Evolutionary conservation across 331 rosid genomes (phyloP).

Genomic region (Telfairia occidentalis): DNA sequence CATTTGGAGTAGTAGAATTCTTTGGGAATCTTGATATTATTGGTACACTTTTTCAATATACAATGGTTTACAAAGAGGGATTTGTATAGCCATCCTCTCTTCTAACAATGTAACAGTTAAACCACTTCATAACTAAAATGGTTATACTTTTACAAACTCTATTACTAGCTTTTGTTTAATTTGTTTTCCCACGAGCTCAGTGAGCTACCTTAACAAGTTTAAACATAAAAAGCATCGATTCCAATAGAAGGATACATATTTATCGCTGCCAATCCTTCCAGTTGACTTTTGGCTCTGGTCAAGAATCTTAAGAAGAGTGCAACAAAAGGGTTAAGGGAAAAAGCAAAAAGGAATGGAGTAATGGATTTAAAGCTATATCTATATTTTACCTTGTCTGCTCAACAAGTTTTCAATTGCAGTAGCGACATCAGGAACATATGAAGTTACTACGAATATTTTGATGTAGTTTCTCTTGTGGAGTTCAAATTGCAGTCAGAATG

Average conservation of each 20-base stretch:
- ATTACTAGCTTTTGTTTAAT: no score
- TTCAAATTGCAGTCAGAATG: constrained; percentile 25
- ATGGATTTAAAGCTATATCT: constrained; percentile 16
- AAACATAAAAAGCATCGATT: neutral
- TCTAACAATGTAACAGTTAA: no score
- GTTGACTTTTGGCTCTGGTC: constrained; percentile 75
- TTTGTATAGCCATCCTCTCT: no score
- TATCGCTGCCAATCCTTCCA: constrained; percentile 32
- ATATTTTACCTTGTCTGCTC: constrained; percentile 73
- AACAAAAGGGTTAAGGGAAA: constrained; percentile 16
- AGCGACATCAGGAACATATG: constrained; percentile 82
- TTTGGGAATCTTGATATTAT: no score
- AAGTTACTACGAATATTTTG: constrained; percentile 26
- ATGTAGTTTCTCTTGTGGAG: constrained; percentile 27
- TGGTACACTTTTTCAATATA: no score
- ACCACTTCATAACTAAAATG: no score
- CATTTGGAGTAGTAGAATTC: no score
- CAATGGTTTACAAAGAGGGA: no score
- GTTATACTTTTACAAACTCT: no score
- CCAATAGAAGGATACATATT: constrained; percentile 55
- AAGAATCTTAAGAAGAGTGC: constrained; percentile 40
- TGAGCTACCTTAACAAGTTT: no score
- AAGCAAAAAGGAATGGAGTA: constrained; percentile 11
- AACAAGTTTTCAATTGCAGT: constrained; percentile 88
- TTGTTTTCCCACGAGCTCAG: no score